Percentiles rank a stretch among this genome's conserved stretches.
phyloP scores from a whole-genome alignment of 2,329 filamentous ascomycete genomes.

The Cercospora zeae-maydis region DNA sequence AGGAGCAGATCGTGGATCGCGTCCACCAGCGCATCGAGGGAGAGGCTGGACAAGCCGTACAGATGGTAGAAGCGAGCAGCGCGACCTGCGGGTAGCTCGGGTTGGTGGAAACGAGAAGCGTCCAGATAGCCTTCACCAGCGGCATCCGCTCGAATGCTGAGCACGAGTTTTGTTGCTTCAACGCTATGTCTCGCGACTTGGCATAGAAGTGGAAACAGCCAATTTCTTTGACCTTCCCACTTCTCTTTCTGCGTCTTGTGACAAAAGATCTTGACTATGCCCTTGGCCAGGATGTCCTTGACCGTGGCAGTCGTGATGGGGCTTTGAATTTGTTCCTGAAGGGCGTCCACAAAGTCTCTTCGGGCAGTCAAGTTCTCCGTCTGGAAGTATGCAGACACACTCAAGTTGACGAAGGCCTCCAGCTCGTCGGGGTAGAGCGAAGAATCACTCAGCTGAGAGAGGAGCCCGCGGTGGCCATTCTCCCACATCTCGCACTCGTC shows the following conservation, averaged over 20 bases:
- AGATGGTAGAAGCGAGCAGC: slow-evolving; percentile 11
- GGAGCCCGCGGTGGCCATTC: slow-evolving; percentile 16
- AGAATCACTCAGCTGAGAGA: slow-evolving; percentile 22
- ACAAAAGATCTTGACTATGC: slow-evolving; percentile 24
- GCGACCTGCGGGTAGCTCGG: slow-evolving; percentile 2
- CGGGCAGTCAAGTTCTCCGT: slow-evolving; percentile 17
- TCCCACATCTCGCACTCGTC: slow-evolving; percentile 26
- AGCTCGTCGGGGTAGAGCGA: slow-evolving; percentile 20
- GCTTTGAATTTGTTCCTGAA: slow-evolving; percentile 17
- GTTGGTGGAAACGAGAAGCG: not conserved
- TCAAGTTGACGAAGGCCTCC: slow-evolving; percentile 22
- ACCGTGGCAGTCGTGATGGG: slow-evolving; percentile 12
- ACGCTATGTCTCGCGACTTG: slow-evolving; percentile 20
- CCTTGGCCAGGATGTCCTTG: slow-evolving; percentile 21
- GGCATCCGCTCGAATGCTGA: slow-evolving; percentile 25
- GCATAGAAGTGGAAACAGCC: slow-evolving; percentile 26
- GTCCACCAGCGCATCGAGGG: slow-evolving; percentile 18
- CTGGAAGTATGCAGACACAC: slow-evolving; percentile 24
- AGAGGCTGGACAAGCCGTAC: slow-evolving; percentile 20
- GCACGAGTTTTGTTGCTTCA: slow-evolving; percentile 20
- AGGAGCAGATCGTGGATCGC: slow-evolving; percentile 21
- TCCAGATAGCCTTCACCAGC: slow-evolving; percentile 25
- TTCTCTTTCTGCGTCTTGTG: slow-evolving; percentile 28
- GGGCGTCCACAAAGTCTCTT: slow-evolving; percentile 22
- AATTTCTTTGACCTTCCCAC: slow-evolving; percentile 26